These are phyloP conservation scores for Phytophthora constricta DNA, from an alignment of 352 stramenopile species.

Conservation along the genomic window DNA sequence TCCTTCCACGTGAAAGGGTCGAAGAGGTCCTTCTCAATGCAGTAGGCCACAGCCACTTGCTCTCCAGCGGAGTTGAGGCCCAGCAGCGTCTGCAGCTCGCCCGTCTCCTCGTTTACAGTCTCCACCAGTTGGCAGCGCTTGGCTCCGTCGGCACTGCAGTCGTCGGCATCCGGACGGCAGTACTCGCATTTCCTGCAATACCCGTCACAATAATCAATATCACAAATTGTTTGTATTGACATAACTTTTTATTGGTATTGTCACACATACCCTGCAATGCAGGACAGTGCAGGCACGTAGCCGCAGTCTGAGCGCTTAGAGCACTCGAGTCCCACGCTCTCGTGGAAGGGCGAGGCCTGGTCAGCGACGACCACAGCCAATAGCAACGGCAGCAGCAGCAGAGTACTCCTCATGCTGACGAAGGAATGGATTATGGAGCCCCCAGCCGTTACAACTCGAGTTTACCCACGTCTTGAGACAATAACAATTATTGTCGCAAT, in stretches of 20 bases:
- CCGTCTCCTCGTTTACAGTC: conserved; percentile 38
- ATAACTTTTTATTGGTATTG: neutral
- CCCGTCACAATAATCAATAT: too few species aligned
- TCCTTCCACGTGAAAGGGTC: conserved; percentile 77
- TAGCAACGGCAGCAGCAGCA: conserved; percentile 7
- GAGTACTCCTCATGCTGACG: conserved; percentile 4
- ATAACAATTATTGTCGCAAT: neutral
- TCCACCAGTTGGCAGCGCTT: conserved; percentile 68
- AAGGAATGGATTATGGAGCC: conserved; percentile 18
- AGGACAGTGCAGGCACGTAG: conserved; percentile 77
- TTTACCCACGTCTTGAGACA: conserved; percentile 34
- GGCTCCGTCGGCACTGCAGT: conserved; percentile 70
- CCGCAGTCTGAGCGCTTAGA: conserved; percentile 64
- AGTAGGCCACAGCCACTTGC: conserved; percentile 56
- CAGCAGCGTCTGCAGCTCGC: conserved; percentile 42
- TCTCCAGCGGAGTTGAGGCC: conserved; percentile 41
- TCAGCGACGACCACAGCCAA: conserved; percentile 11
- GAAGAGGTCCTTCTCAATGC: conserved; percentile 87
- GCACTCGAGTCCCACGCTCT: conserved; percentile 57
- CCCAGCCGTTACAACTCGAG: neutral
- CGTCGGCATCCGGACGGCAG: conserved; percentile 50
- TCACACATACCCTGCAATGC: conserved; percentile 55
- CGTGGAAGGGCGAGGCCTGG: conserved; percentile 33
- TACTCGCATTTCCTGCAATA: conserved; percentile 71
- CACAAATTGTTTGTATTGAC: too few species aligned